Conservation (phyloP, 2,329 filamentous ascomycete species). For the Penicillium sp. region DNA sequence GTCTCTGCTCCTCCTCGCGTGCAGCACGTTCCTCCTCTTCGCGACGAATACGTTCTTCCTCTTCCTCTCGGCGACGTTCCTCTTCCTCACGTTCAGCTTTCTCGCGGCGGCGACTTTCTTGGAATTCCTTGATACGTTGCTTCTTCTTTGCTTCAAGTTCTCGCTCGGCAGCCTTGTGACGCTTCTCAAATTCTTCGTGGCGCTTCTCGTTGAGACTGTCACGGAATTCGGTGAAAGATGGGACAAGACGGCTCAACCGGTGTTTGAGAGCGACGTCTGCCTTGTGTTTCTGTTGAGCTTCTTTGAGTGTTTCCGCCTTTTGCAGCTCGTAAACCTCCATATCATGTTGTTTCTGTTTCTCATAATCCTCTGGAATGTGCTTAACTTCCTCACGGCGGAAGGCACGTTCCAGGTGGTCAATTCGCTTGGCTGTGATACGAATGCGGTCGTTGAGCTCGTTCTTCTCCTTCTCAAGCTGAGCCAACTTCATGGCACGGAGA, state of each 20-base stretch:
- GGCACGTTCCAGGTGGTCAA: constrained; percentile 94
- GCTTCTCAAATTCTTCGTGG: constrained; percentile 93
- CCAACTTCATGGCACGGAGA: constrained; percentile 90
- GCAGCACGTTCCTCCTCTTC: constrained; percentile 83
- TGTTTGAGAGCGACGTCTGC: constrained; percentile 92
- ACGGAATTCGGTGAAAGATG: constrained; percentile 80
- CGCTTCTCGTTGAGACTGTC: constrained; percentile 78
- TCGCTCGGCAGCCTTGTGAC: constrained; percentile 82
- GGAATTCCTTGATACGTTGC: constrained; percentile 79
- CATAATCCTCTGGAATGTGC: constrained; percentile 83
- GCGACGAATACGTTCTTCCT: constrained; percentile 73
- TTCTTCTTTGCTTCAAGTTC: constrained; percentile 91
- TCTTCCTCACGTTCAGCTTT: constrained; percentile 79
- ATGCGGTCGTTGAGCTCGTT: constrained; percentile 90
- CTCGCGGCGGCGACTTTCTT: constrained; percentile 77
- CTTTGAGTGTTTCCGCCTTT: constrained; percentile 72
- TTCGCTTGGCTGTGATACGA: constrained; percentile 86
- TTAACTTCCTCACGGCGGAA: constrained; percentile 94
- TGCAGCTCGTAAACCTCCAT: constrained; percentile 73
- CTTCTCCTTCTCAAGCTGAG: constrained; percentile 96
- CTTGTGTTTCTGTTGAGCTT: constrained; percentile 83
- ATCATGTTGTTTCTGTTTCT: constrained; percentile 74
- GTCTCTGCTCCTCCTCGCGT: constrained; percentile 74
- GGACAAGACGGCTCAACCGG: constrained; percentile 78
- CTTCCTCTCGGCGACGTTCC: constrained; percentile 72